Evolutionary conservation across 208 protist species (phyloP), one percentile per base, ranked within the genome.

Genomic region (Trypanosoma boissoni): DNA sequence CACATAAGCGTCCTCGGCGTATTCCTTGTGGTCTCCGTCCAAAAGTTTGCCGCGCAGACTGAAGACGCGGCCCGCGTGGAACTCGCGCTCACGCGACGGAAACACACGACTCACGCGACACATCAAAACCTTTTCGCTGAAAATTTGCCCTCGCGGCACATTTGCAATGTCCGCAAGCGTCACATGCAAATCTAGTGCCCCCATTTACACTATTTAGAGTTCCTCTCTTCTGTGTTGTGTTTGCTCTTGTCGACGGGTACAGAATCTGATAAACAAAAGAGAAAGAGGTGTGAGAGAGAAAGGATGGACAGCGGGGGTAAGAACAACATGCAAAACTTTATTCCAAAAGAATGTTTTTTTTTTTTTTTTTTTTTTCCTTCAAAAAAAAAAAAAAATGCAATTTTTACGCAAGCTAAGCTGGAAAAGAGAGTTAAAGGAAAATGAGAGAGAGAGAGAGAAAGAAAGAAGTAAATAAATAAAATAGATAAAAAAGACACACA

Each of bases 21-120:
- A 27, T 18, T 45, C 29, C 37, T 53, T 54, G 23, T 64, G 21
- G 44, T 41, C 36, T 2, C 62, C 16, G 52, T 65, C 64, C 0
- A 65, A 37, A 12, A 86, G 50, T 21, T 57, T 58, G 1, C 76
- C 80, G 24, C 72, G 45, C 2, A 85, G 41, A 21, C 75, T 82
- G 64, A 87, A 80, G 5, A 93, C 82, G 4, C 56, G 65, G 26
- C 74, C 80, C 10, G 68, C 42, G 45, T 63, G 54, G 36, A 86
- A 87, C 60, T 90, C 86, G 20, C 86, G 67, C 12, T 24, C 43
- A 32, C 82, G 78, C 16, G 83, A 64, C 0, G 76, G 66, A 27
- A 77, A 67, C 1, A 80, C 58, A 6, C 31, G 18, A 14, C 69
- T 60, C 7, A 82, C 78, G 44, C 78, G 61, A 44, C 76, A 79